A percentile compares a stretch with the other conserved stretches of the same genome.
Evolutionary conservation across 108 stramenopile species (phyloP).

Genomic region (Stephanodiscus minutulus): DNA sequence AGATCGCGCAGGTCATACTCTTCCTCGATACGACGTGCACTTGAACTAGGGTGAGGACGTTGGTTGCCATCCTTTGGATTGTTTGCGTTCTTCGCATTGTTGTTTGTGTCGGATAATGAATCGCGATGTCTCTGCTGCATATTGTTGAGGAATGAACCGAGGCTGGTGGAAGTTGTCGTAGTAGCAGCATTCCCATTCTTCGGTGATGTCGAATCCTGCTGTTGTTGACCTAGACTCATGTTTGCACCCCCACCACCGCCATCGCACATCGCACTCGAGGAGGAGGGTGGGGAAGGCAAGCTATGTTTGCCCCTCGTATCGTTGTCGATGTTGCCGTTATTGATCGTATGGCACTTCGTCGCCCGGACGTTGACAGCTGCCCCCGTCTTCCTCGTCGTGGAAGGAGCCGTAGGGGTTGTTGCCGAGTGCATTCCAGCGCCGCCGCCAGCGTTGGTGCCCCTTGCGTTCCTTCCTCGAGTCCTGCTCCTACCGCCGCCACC

Average conservation of each 20-base stretch:
- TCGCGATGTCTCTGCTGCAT: neutral
- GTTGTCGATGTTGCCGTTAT: neutral
- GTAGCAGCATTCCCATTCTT: neutral
- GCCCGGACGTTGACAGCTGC: slow-evolving; percentile 26
- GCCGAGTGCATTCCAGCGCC: neutral
- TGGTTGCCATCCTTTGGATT: neutral
- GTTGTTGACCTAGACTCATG: slow-evolving; percentile 3
- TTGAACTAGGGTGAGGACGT: neutral
- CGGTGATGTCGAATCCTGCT: slow-evolving; percentile 4
- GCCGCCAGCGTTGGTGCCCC: neutral
- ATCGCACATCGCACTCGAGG: neutral
- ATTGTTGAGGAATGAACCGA: slow-evolving; percentile 8
- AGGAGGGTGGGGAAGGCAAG: neutral
- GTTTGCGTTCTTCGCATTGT: neutral
- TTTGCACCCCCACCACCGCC: neutral
- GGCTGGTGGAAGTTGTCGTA: neutral
- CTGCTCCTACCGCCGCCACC: neutral
- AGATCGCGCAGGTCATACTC: slow-evolving; percentile 90
- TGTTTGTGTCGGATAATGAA: neutral
- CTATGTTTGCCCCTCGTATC: neutral
- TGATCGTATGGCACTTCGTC: slow-evolving; percentile 30
- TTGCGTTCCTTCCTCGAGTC: neutral
- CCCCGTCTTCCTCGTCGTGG: neutral
- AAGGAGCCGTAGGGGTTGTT: neutral
- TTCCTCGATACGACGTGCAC: slow-evolving; percentile 57